These are phyloP conservation scores for Symbiotaphrina buchneri DNA, from an alignment of 495 filamentous ascomycete species.

Conservation along the genomic window DNA sequence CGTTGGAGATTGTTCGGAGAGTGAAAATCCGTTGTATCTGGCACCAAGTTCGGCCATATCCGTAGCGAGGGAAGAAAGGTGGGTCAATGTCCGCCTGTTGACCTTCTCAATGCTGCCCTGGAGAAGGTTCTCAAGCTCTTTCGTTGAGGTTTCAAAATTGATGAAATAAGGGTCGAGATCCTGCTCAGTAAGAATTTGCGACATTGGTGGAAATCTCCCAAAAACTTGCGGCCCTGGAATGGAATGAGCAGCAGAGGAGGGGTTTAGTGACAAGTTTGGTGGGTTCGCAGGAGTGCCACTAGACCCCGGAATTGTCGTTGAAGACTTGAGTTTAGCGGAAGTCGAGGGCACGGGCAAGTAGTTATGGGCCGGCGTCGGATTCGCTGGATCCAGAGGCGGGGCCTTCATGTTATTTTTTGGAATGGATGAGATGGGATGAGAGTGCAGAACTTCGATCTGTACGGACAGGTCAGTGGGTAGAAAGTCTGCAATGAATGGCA, in stretches of 20 bases:
- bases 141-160: slow-evolving; percentile 68
- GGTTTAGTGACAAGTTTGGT: slow-evolving; percentile 15
- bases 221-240: slow-evolving; percentile 41
- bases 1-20: slow-evolving; percentile 71
- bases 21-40: slow-evolving; percentile 86
- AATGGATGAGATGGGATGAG: slow-evolving; percentile 71
- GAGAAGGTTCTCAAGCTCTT: slow-evolving; percentile 66
- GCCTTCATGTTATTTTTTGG: slow-evolving; percentile 87
- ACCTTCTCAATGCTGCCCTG: slow-evolving; percentile 91
- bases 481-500: not conserved
- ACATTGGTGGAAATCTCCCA: slow-evolving; percentile 63
- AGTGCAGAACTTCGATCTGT: slow-evolving; percentile 82
- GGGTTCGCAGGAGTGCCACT: slow-evolving; percentile 30
- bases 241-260: slow-evolving; percentile 31
- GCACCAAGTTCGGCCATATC: slow-evolving; percentile 86
- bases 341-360: slow-evolving; percentile 69
- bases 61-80: slow-evolving; percentile 57
- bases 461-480: too few relatives aligned
- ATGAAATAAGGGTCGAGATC: slow-evolving; percentile 92
- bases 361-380: slow-evolving; percentile 68
- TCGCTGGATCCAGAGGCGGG: slow-evolving; percentile 78
- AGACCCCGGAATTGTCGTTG: slow-evolving; percentile 18
- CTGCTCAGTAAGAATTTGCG: slow-evolving; percentile 54
- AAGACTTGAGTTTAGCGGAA: slow-evolving; percentile 63
- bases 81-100: slow-evolving; percentile 69